phyloP scores from a whole-genome alignment of 768 basidiomycete species.

The Coprinellus aureogranulatus region DNA sequence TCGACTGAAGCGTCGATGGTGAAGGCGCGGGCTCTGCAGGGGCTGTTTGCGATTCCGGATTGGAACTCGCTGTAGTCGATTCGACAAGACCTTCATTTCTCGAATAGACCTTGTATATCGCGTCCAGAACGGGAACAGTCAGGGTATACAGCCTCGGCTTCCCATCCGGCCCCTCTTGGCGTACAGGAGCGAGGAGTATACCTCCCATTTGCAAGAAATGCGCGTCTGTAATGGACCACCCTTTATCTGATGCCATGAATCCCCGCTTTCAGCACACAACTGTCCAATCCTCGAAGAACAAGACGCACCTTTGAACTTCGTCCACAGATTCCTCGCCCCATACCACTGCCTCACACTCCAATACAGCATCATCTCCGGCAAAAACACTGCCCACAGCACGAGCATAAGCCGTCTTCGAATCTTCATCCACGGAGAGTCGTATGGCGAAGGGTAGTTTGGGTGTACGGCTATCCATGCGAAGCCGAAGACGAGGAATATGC shows the following conservation, averaged over 20 bases:
- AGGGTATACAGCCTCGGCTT: background rate
- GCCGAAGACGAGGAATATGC: background rate
- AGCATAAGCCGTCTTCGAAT: constrained; percentile 4
- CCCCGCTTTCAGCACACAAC: background rate
- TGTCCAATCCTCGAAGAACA: background rate
- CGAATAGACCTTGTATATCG: background rate
- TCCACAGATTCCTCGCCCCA: constrained; percentile 4
- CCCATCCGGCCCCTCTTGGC: background rate
- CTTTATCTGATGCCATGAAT: background rate
- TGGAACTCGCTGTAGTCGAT: background rate
- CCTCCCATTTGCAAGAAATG: constrained; percentile 12
- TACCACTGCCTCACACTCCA: constrained; percentile 11
- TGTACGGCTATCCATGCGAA: constrained; percentile 7
- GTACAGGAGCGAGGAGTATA: background rate
- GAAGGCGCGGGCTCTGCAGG: no score
- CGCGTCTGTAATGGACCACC: constrained; percentile 5
- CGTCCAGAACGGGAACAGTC: background rate
- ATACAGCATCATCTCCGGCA: constrained; percentile 8
- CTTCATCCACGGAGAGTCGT: constrained; percentile 7
- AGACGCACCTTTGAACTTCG: constrained; percentile 6
- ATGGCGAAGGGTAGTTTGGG: constrained; percentile 7
- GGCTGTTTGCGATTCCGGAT: no score
- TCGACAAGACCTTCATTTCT: background rate
- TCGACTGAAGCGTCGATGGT: no score
- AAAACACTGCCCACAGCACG: constrained; percentile 7